Evolutionary conservation across 2,329 filamentous ascomycete genomes (phyloP).

Genomic region (Phaeomoniella chlamydospora): DNA sequence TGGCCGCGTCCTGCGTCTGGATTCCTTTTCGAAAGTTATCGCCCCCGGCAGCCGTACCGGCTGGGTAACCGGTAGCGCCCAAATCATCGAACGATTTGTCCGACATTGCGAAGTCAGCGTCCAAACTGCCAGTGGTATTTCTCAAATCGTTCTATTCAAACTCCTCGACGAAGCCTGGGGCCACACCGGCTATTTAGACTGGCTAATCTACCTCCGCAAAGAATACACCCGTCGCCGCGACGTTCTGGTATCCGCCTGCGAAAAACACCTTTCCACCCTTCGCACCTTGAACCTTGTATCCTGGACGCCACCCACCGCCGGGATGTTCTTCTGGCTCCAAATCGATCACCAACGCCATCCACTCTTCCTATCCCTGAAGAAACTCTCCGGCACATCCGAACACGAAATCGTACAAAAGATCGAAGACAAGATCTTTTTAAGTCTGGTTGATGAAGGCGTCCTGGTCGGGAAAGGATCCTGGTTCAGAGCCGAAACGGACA

Average conservation of each 20-base stretch:
- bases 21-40: slow-evolving; percentile 87
- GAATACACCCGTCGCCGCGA: slow-evolving; percentile 73
- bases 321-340: slow-evolving; percentile 65
- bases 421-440: slow-evolving; percentile 76
- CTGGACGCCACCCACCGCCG: slow-evolving; percentile 69
- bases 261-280: slow-evolving; percentile 55
- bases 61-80: slow-evolving; percentile 78
- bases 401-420: slow-evolving; percentile 30
- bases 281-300: slow-evolving; percentile 46
- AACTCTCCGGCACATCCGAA: not conserved
- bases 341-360: slow-evolving; percentile 27
- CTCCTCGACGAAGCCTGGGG: slow-evolving; percentile 90
- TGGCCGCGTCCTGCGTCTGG: slow-evolving; percentile 77
- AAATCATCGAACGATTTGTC: slow-evolving; percentile 70
- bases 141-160: slow-evolving; percentile 74
- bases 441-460: slow-evolving; percentile 60
- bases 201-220: slow-evolving; percentile 68
- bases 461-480: slow-evolving; percentile 75
- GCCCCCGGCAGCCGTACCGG: slow-evolving; percentile 68
- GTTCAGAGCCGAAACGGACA: slow-evolving; percentile 66
- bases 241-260: slow-evolving; percentile 64
- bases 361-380: slow-evolving; percentile 2
- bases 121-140: slow-evolving; percentile 74
- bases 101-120: slow-evolving; percentile 71
- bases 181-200: slow-evolving; percentile 75